A percentile compares a stretch with the other conserved stretches of the same genome.
Conservation (phyloP, 495 filamentous ascomycete species). For the Tuber borchii region DNA sequence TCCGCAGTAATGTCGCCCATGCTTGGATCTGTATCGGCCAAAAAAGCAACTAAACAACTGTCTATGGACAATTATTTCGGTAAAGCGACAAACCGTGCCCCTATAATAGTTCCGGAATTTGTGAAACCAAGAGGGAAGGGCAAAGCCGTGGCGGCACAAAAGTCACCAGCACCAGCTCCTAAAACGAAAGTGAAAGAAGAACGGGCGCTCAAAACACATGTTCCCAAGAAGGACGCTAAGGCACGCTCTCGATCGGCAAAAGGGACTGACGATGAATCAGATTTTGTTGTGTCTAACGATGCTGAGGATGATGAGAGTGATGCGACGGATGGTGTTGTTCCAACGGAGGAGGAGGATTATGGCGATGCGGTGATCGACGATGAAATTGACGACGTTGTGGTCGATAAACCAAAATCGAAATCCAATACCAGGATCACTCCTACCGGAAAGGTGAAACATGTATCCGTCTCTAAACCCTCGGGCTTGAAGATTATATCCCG, state of each 20-base stretch:
- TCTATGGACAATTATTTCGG: conserved; percentile 32
- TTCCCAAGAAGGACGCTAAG: conserved; percentile 18
- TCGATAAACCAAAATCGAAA: conserved; percentile 14
- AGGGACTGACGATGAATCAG: conserved; percentile 24
- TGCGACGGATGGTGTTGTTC: conserved; percentile 2
- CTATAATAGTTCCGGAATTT: conserved; percentile 18
- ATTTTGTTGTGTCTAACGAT: conserved; percentile 25
- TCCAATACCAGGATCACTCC: conserved; percentile 21
- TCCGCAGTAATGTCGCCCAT: background rate
- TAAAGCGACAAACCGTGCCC: background rate
- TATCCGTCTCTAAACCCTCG: conserved; percentile 17
- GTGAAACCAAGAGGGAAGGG: conserved; percentile 12
- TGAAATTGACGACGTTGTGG: conserved; percentile 11
- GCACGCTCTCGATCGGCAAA: background rate
- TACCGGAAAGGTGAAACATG: conserved; percentile 19
- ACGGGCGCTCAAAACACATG: conserved; percentile 14
- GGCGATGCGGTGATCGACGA: conserved; percentile 18
- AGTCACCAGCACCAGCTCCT: conserved; percentile 8
- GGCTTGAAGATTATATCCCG: conserved; percentile 24
- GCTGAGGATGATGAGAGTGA: conserved; percentile 12
- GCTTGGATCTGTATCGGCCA: conserved; percentile 13
- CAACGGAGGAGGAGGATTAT: conserved; percentile 25
- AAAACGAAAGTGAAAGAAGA: background rate
- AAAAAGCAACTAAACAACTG: conserved; percentile 27
- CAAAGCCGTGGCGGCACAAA: conserved; percentile 14